phyloP scores from a whole-genome alignment of 225 moss, liverwort and hornwort species.

The Anthoceros angustus region DNA sequence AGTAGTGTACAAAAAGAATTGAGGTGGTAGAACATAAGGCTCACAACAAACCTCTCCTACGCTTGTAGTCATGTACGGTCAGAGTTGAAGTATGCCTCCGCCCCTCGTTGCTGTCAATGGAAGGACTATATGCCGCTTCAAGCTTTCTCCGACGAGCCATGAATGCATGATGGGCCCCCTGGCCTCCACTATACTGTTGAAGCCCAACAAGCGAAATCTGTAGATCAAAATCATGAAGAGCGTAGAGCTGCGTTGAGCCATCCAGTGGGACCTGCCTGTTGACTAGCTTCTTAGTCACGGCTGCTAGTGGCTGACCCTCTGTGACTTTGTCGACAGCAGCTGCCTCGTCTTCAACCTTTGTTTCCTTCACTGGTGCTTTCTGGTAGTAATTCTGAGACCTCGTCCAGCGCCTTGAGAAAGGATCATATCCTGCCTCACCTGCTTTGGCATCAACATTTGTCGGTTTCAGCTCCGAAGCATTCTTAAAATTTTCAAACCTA shows the following conservation, averaged over 20 bases:
- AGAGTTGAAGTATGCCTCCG: constrained; percentile 82
- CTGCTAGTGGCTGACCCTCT: constrained; percentile 16
- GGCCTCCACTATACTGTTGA: constrained; percentile 53
- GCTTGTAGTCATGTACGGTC: constrained; percentile 95
- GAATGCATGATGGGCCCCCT: constrained; percentile 65
- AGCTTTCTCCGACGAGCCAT: constrained; percentile 81
- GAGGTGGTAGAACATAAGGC: too few species aligned
- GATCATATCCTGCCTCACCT: constrained; percentile 98
- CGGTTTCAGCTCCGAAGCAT: constrained; percentile 87
- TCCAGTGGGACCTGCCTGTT: constrained; percentile 41
- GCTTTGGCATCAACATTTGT: constrained; percentile 91
- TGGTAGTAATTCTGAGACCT: constrained; percentile 98
- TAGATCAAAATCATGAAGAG: constrained; percentile 72
- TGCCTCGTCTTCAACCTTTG: constrained; percentile 29
- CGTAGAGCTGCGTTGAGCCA: constrained; percentile 53
- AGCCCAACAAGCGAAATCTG: constrained; percentile 51
- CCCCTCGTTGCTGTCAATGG: constrained; percentile 69
- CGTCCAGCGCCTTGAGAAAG: constrained; percentile 98
- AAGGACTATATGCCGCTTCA: constrained; percentile 26
- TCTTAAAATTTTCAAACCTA: constrained; percentile 93
- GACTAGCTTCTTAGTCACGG: constrained; percentile 20
- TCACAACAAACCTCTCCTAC: constrained; percentile 79
- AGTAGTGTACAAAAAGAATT: background rate
- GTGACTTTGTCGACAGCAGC: constrained; percentile 12
- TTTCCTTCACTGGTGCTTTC: constrained; percentile 48